Conservation (phyloP, 2,329 filamentous ascomycete species). For the Cladobotryum mycophilum region DNA sequence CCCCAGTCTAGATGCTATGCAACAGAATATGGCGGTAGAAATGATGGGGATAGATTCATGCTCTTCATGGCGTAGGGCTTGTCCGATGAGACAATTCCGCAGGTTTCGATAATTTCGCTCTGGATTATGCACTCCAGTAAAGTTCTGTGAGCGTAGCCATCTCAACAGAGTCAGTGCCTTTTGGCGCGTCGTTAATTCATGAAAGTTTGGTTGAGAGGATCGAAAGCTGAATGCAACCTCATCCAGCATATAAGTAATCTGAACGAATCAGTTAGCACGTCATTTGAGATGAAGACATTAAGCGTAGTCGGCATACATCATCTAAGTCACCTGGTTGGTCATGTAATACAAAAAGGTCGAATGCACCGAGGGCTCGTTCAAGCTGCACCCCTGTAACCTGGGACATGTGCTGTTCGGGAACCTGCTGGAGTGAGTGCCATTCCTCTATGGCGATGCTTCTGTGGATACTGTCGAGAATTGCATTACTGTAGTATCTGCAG, state of each 20-base stretch:
- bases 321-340: conserved; percentile 67
- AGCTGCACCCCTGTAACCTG: conserved; percentile 43
- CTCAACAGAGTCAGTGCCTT: conserved; percentile 62
- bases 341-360: conserved; percentile 82
- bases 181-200: conserved; percentile 52
- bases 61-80: conserved; percentile 64
- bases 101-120: conserved; percentile 68
- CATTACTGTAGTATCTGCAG: conserved; percentile 65
- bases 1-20: conserved; percentile 66
- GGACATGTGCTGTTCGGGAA: conserved; percentile 13
- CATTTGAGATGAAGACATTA: conserved; percentile 1
- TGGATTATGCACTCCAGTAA: conserved; percentile 63
- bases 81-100: conserved; percentile 80
- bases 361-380: conserved; percentile 71
- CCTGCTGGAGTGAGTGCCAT: conserved; percentile 50
- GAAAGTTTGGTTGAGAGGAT: conserved; percentile 44
- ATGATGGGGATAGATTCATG: conserved; percentile 83
- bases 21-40: conserved; percentile 80
- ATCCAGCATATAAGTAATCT: conserved; percentile 63
- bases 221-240: conserved; percentile 53
- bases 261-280: background rate
- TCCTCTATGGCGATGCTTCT: conserved; percentile 70
- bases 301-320: conserved; percentile 45
- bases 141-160: conserved; percentile 62
- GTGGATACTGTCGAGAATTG: conserved; percentile 72